Evolutionary conservation across 1,284 basidiomycete species (phyloP).

Genomic region (Schizopora paradoxa): DNA sequence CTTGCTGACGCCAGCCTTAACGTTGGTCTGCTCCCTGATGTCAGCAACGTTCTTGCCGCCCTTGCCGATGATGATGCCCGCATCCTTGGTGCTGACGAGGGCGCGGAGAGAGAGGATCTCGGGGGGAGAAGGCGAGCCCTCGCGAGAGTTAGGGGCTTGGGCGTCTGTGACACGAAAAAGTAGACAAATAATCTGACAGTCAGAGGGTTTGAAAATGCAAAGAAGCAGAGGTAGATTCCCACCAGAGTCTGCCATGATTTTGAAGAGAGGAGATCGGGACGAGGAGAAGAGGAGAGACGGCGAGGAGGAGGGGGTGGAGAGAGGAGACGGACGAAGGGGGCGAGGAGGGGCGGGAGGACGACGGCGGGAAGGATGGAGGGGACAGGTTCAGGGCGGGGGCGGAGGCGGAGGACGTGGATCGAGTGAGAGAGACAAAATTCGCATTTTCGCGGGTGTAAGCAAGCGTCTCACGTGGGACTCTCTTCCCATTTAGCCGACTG

Average conservation of each 20-base stretch:
- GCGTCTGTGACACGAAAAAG: conserved; percentile 6
- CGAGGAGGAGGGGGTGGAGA: conserved; percentile 4
- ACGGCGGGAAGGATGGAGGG: too few species aligned
- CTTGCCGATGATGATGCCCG: conserved; percentile 95
- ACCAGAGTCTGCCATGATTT: background rate
- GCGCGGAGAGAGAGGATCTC: conserved; percentile 84
- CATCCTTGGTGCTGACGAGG: conserved; percentile 93
- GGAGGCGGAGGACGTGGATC: too few species aligned
- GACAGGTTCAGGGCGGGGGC: too few species aligned
- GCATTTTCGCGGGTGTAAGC: too few species aligned
- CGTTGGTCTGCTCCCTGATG: conserved; percentile 89
- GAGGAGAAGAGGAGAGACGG: conserved; percentile 1
- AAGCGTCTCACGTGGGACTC: too few species aligned
- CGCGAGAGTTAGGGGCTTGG: conserved; percentile 44
- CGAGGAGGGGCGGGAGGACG: too few species aligned
- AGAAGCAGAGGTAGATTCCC: background rate
- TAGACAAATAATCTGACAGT: conserved; percentile 12
- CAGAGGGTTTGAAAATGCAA: background rate
- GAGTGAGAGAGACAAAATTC: too few species aligned
- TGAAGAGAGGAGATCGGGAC: background rate
- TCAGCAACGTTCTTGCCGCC: conserved; percentile 96
- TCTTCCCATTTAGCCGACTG: too few species aligned
- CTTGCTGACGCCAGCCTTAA: conserved; percentile 98
- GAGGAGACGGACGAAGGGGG: background rate
- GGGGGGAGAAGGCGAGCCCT: conserved; percentile 54